Percentiles rank a stretch among this genome's conserved stretches.
Evolutionary conservation across 768 basidiomycete genomes (phyloP).

Genomic region (Suillus discolor): DNA sequence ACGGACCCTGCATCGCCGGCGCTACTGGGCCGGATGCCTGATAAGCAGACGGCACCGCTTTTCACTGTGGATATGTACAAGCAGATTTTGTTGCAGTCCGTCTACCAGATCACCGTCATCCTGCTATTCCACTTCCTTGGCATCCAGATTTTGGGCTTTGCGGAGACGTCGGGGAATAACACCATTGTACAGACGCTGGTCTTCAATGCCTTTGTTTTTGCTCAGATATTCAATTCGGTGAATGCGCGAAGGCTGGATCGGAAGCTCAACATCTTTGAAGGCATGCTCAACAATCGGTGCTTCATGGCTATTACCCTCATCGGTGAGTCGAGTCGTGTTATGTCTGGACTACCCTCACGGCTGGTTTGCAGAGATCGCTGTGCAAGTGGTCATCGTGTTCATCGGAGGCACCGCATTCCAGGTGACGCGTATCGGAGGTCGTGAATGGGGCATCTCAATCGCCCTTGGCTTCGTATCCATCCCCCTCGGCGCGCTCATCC

Average conservation of each 20-base stretch:
- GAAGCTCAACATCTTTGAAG: conserved; percentile 87
- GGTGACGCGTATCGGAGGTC: conserved; percentile 74
- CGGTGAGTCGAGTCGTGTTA: conserved; percentile 52
- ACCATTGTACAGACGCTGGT: conserved; percentile 78
- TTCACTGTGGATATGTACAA: conserved; percentile 96
- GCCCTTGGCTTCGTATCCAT: conserved; percentile 86
- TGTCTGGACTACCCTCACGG: conserved; percentile 9
- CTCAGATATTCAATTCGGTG: conserved; percentile 94
- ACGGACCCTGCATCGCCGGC: conserved; percentile 89
- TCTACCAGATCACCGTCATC: conserved; percentile 82
- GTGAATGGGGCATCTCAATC: conserved; percentile 93
- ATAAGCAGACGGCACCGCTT: conserved; percentile 84
- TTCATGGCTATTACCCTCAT: conserved; percentile 75
- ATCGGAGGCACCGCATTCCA: conserved; percentile 92
- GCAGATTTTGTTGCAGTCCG: conserved; percentile 88
- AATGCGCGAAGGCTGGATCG: conserved; percentile 89
- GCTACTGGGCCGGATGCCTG: conserved; percentile 87
- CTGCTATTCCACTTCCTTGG: conserved; percentile 92
- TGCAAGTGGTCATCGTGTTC: conserved; percentile 88
- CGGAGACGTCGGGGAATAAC: conserved; percentile 36
- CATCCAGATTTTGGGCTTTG: conserved; percentile 63
- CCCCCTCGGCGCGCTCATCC: conserved; percentile 82
- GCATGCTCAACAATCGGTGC: conserved; percentile 76
- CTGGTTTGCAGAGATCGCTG: conserved; percentile 67
- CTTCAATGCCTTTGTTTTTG: conserved; percentile 97